Percentiles rank a stretch among this genome's conserved stretches.
phyloP scores from a whole-genome alignment of 2,329 filamentous ascomycete species.

The Fusarium dlaminii region DNA sequence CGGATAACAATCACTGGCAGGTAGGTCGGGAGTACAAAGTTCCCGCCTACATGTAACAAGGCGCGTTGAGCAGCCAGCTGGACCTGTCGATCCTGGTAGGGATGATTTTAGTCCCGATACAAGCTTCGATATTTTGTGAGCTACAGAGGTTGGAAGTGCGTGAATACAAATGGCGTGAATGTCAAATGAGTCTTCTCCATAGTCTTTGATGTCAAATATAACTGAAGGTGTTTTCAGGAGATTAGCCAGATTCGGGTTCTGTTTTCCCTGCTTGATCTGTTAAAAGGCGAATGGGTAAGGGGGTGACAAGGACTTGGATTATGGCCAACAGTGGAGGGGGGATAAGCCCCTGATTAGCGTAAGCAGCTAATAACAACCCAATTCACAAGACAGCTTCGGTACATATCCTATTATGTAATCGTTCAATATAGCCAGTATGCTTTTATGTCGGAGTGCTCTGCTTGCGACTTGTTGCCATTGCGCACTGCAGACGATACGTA shows the following conservation, averaged over 20 bases:
- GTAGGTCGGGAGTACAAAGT: accelerated
- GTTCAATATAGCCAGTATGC: accelerated
- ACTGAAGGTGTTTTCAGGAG: accelerated
- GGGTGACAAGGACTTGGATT: not conserved
- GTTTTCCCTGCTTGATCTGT: accelerated
- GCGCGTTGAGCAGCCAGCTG: not conserved
- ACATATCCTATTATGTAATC: accelerated
- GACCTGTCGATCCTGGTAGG: not conserved
- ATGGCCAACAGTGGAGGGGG: accelerated
- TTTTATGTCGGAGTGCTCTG: accelerated
- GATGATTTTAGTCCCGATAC: no score
- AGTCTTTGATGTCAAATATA: not conserved
- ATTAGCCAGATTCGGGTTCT: accelerated
- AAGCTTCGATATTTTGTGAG: not conserved
- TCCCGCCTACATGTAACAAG: not conserved
- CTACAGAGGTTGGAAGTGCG: not conserved
- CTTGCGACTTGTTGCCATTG: not conserved
- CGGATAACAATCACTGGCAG: no score
- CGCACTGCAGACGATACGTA: not conserved
- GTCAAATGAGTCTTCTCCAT: accelerated
- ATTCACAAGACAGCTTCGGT: no score
- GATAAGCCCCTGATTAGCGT: not conserved
- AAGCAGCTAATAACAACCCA: not conserved
- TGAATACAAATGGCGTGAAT: accelerated
- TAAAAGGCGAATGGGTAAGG: accelerated